Conservation (phyloP, 192 early-diverging fungal genomes). For the Backusella liffmaniae region DNA sequence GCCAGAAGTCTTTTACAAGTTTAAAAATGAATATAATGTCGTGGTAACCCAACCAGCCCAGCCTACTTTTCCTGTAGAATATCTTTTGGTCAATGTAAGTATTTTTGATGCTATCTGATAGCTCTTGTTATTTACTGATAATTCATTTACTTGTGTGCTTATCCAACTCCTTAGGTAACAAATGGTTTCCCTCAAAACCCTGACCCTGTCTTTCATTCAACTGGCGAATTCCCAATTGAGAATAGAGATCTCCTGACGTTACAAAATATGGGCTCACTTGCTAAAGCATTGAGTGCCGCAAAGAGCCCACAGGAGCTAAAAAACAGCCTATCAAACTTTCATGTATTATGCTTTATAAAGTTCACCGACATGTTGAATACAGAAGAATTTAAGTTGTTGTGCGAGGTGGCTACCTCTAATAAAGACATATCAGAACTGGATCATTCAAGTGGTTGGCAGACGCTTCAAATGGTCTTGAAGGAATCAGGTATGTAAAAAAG, state of each 20-base stretch:
- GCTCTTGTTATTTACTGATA: not conserved
- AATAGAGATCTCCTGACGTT: constrained; percentile 64
- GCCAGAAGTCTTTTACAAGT: constrained; percentile 96
- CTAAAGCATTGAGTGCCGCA: constrained; percentile 46
- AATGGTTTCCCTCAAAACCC: constrained; percentile 88
- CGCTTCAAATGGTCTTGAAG: constrained; percentile 59
- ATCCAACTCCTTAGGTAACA: constrained; percentile 55
- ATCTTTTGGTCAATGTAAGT: constrained; percentile 89
- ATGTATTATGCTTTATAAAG: constrained; percentile 73
- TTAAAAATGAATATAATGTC: constrained; percentile 92
- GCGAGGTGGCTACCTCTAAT: constrained; percentile 36
- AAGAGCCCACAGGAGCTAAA: constrained; percentile 40
- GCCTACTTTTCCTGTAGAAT: constrained; percentile 96
- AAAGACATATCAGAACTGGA: constrained; percentile 36
- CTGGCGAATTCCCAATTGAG: constrained; percentile 67
- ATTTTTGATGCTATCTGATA: not conserved
- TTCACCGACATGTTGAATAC: constrained; percentile 64
- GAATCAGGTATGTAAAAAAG: constrained; percentile 37
- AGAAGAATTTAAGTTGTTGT: constrained; percentile 54
- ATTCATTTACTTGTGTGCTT: constrained; percentile 18
- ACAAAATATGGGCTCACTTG: constrained; percentile 60
- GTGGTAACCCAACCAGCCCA: constrained; percentile 87
- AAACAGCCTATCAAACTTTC: constrained; percentile 77
- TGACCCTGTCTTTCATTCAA: constrained; percentile 69
- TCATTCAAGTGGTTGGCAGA: constrained; percentile 66